A percentile compares a stretch with the other conserved stretches of the same genome.
phyloP scores from a whole-genome alignment of 176 grass and related monocot genomes.

The Phyllostachys edulis region DNA sequence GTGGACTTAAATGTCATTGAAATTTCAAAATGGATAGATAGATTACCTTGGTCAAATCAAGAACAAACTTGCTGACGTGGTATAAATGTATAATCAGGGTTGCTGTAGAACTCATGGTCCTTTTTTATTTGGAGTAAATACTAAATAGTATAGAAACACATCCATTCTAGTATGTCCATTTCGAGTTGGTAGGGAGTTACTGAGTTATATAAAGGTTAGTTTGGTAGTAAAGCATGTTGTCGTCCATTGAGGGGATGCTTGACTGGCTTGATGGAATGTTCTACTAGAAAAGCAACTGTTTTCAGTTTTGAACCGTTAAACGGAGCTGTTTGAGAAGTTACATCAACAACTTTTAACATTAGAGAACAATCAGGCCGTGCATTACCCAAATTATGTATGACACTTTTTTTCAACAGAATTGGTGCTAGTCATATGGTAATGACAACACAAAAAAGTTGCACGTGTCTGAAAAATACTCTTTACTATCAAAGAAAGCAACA shows the following conservation, averaged over 20 bases:
- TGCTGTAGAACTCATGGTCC: background rate
- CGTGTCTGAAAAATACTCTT: background rate
- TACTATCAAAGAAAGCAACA: background rate
- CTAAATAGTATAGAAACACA: background rate
- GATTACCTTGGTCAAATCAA: background rate
- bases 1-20: too few relatives aligned
- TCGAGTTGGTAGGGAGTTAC: background rate
- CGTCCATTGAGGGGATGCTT: background rate
- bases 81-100: too few relatives aligned
- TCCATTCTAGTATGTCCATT: background rate
- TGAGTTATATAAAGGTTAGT: background rate
- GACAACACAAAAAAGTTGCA: background rate
- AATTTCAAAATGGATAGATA: background rate
- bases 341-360: constrained; percentile 17
- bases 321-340: background rate
- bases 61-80: background rate
- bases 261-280: background rate
- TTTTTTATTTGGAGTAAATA: background rate
- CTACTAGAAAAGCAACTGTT: background rate
- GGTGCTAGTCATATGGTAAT: background rate
- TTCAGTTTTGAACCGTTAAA: constrained; percentile 15
- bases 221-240: background rate
- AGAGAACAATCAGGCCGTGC: background rate
- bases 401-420: background rate
- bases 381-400: background rate